These are phyloP conservation scores for Pseudognaphalium luteoalbum DNA, from an alignment of 129 eudicot genomes.

Conservation along the genomic window DNA sequence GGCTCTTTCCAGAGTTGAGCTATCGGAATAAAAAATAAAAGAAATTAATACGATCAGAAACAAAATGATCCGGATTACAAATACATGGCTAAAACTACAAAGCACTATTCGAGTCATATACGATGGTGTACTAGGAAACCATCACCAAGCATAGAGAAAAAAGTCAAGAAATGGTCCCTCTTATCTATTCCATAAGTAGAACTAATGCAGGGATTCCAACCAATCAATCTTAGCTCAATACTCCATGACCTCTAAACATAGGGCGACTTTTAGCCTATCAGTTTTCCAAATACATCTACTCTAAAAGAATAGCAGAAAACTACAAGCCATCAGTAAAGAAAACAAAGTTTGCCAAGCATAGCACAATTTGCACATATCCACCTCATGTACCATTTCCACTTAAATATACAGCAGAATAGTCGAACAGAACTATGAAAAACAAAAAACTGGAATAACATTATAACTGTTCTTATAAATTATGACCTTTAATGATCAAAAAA, in stretches of 20 bases:
- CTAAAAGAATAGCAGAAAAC: not conserved
- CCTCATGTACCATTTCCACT: not conserved
- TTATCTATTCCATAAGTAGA: not conserved
- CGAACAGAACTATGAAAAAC: not conserved
- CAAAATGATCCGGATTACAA: constrained; percentile 11
- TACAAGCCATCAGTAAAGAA: not conserved
- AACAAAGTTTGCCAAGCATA: not conserved
- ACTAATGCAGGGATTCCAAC: not conserved
- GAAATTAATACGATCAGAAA: constrained; percentile 15
- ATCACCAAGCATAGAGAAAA: constrained; percentile 12
- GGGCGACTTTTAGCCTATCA: not conserved
- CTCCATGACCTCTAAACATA: constrained; percentile 8
- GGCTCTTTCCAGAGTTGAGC: constrained; percentile 89
- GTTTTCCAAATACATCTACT: constrained; percentile 14
- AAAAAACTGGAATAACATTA: not conserved
- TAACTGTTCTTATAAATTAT: not conserved
- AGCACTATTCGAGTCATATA: not conserved
- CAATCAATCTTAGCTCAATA: not conserved
- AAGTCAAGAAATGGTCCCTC: not conserved
- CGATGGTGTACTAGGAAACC: constrained; percentile 6
- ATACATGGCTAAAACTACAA: constrained; percentile 8
- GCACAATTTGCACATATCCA: not conserved
- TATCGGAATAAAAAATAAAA: constrained; percentile 25
- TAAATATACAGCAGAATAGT: not conserved
- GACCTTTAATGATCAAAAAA: too few relatives aligned